These are phyloP conservation scores for Trametes meyenii DNA, from an alignment of 768 basidiomycete genomes.

Conservation along the genomic window DNA sequence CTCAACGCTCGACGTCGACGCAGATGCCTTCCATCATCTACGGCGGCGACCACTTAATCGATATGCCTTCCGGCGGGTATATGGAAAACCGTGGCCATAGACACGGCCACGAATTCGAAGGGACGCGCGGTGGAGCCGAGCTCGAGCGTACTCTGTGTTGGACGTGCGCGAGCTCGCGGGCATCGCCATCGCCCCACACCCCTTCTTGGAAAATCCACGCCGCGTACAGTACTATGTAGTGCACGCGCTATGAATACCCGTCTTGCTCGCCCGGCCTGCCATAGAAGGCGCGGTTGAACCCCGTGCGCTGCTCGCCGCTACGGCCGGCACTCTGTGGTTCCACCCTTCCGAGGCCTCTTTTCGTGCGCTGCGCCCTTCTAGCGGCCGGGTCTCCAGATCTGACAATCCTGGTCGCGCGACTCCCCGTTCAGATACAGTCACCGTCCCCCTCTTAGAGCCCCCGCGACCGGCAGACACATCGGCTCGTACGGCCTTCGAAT, in stretches of 20 bases:
- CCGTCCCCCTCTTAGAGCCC: not conserved
- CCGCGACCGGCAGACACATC: not conserved
- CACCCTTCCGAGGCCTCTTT: not conserved
- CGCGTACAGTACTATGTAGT: no score
- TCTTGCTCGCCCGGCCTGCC: not conserved
- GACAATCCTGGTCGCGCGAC: conserved; percentile 9
- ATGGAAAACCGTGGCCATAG: not conserved
- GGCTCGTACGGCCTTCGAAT: not conserved
- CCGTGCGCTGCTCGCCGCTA: not conserved
- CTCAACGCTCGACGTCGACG: not conserved
- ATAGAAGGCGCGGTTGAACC: not conserved
- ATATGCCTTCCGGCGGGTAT: not conserved
- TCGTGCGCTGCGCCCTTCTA: not conserved
- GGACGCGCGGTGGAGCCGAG: conserved; percentile 12
- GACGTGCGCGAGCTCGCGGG: not conserved
- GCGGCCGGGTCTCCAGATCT: not conserved
- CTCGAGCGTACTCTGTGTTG: conserved; percentile 1
- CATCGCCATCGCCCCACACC: not conserved
- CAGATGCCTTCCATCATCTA: not conserved
- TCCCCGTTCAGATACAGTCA: not conserved
- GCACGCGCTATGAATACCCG: not conserved
- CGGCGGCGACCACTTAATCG: not conserved
- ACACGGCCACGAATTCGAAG: not conserved
- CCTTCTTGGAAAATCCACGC: not conserved
- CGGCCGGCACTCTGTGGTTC: not conserved